Evolutionary conservation across 177 flowering plant genomes (phyloP).

Genomic region (Vitis hybrid): DNA sequence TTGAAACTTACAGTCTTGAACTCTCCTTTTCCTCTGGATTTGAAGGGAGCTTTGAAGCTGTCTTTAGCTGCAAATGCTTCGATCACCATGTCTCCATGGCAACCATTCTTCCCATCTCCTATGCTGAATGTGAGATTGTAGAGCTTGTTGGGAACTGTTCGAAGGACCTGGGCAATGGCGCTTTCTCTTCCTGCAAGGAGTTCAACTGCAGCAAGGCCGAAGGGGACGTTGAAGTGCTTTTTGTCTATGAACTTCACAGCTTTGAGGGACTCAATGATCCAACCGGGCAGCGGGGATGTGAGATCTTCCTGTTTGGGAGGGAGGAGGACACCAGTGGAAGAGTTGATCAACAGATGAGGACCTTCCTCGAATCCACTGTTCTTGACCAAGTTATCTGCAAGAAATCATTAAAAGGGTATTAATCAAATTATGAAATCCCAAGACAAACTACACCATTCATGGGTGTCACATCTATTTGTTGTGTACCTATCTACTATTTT

Average conservation of each 20-base stretch:
- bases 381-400: constrained; percentile 69
- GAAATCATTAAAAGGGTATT: background rate
- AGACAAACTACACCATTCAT: too few species aligned
- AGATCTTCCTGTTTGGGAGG: constrained; percentile 76
- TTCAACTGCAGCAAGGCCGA: constrained; percentile 65
- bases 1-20: constrained; percentile 45
- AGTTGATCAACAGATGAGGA: constrained; percentile 60
- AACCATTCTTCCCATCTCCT: constrained; percentile 84
- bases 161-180: constrained; percentile 77
- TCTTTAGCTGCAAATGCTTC: constrained; percentile 80
- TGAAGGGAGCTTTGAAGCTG: constrained; percentile 61
- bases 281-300: constrained; percentile 87
- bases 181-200: constrained; percentile 88
- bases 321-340: constrained; percentile 72
- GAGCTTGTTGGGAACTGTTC: constrained; percentile 57
- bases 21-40: constrained; percentile 62
- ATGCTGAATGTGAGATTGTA: constrained; percentile 62
- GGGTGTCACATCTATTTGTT: background rate
- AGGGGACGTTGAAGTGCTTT: constrained; percentile 74
- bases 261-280: constrained; percentile 91
- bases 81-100: constrained; percentile 87
- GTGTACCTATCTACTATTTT: too few species aligned
- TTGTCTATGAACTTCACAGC: constrained; percentile 80
- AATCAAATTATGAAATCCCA: background rate
- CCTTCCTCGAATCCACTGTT: constrained; percentile 82